Base-by-base conservation (phyloP, 257 asterid species). In the Solanum acaule region DNA sequence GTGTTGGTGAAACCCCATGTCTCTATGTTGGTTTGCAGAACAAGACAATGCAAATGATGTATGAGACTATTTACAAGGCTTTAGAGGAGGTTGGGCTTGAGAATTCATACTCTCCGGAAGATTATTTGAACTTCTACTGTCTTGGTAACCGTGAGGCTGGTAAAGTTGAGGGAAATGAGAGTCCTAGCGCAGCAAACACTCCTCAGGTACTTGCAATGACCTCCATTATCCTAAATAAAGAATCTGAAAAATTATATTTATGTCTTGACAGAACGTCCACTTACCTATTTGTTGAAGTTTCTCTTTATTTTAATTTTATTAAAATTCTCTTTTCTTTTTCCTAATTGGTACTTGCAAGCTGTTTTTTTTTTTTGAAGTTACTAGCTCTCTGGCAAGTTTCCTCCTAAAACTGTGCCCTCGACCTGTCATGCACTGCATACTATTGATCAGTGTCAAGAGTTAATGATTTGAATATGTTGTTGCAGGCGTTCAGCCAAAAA, bases 31-130 rank as follows among this genome's bases (percentile, higher is more conserved):
- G 86, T 89, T 88, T 71, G 76, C 97, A 97, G 99, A 91, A 95
- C 87, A 97, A 96, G 91, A 97, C 99, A 40, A 97, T 97, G 99
- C 98, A 96, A 94, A 97, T 96, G 99, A 97, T 97, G 99, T 97
- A 95, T 84, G 98, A 96, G 90, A 96, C 99, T 16, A 95, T 97
- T 68, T 92, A 95, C 95, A 96, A 94, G 93, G 99, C 99, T 83
- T 88, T 97, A 56, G 98, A 92, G 88, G 99, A 96, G 93, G 99
- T 94, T 88, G 99, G 98, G 83, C 99, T 96, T 56, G 96, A 97
- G 92, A 95, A 93, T 87, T 90, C 98, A 40, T 91, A 84, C 93
- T 90, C 95, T 23, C 99, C 99, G 3, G 95, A 95, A 91, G 99
- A 97, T 93, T 97, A 85, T 89, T 90, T 96, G 90, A 97, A 95